Evolutionary conservation across 768 basidiomycete genomes (phyloP), one percentile per base, ranked within the genome.

Genomic region (Pisolithus albus): DNA sequence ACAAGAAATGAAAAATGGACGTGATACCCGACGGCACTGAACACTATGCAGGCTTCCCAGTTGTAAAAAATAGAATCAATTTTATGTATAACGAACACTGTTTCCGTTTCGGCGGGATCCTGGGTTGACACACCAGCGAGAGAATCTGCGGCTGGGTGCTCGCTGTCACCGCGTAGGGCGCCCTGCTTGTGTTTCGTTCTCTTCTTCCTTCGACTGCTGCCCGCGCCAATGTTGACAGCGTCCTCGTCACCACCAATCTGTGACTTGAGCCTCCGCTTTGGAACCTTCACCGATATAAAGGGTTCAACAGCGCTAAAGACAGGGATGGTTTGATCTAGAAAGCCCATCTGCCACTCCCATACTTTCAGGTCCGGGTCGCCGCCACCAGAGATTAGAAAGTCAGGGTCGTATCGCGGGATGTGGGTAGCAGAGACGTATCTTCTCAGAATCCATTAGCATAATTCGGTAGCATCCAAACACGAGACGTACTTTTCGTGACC

Each of bases 401-500:
- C 53, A 11, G 74, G 73, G 16, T 71, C 64, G 52, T 66, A 76
- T 6, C 63, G 46, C 0, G 83, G 82, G n/a, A 88, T 75, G 56
- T 89, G 84, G 16, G 95, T 70, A 0, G 91, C 83, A 3, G 88
- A 91, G 10, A 96, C 82, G 54, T 85, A 96, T 68, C 92, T 93
- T 54, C 19, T 4, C 47, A 46, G 38, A 18, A 21, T 34, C 46
- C 38, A 15, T 59, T 10, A 58, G 44, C 19, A 2, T 11, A 43
- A 24, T 24, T 16, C 43, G 7, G 1, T 16, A 47, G 28, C 11
- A 24, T 53, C 3, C 39, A 50, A 43, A 37, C 10, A 28, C 48
- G 24, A 41, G 13, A 3, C 82, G 58, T 55, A 93, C 92, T 83
- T 87, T 58, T 75, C 75, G 61, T 93, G 88, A 16, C 93, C 92